Evolutionary conservation across 805 yeast species (phyloP).

Genomic region (Saturnispora diversa): DNA sequence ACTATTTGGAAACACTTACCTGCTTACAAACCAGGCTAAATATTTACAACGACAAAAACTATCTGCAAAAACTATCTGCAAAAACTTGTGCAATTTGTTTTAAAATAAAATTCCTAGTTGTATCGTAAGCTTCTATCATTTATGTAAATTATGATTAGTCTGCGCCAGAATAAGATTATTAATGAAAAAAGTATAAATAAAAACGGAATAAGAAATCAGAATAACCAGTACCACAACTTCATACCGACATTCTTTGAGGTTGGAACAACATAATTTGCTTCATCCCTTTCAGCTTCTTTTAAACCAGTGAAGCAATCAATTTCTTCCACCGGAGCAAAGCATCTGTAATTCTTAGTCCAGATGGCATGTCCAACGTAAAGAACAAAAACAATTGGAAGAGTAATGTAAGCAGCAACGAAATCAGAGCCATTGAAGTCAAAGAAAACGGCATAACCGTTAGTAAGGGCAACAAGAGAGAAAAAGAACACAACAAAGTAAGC

Average conservation of each 20-base stretch:
- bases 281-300: conserved; percentile 50
- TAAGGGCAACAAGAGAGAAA: conserved; percentile 45
- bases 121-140: no score
- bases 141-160: no score
- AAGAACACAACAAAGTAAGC: conserved; percentile 43
- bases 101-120: no score
- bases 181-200: neutral
- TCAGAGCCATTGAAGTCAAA: conserved; percentile 46
- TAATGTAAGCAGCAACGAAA: conserved; percentile 66
- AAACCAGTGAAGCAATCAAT: conserved; percentile 56
- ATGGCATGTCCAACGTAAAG: conserved; percentile 53
- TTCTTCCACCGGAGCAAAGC: conserved; percentile 45
- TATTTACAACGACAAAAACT: no score
- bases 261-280: conserved; percentile 31
- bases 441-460: conserved; percentile 70
- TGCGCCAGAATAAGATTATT: no score
- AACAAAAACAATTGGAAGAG: conserved; percentile 47
- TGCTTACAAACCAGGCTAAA: no score
- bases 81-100: no score
- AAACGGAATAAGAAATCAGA: neutral
- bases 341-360: conserved; percentile 36
- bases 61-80: no score
- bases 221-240: conserved; percentile 41
- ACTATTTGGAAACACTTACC: no score
- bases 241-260: conserved; percentile 35